These are phyloP conservation scores for Cyberlindnera mycetangii DNA, from an alignment of 805 yeast genomes.

Conservation along the genomic window DNA sequence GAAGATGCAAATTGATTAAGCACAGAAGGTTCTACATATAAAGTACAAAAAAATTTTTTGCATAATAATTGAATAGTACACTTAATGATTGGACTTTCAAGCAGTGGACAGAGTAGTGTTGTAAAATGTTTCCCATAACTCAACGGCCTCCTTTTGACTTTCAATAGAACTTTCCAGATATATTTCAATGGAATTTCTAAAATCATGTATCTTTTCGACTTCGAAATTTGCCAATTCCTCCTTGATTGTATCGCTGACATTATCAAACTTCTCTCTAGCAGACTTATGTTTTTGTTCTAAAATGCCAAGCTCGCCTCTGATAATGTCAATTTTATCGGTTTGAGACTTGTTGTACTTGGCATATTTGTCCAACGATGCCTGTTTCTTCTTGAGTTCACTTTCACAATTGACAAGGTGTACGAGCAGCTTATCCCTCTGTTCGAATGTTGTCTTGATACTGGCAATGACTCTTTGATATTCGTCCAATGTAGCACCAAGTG, in stretches of 20 bases:
- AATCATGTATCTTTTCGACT: constrained; percentile 72
- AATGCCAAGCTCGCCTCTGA: constrained; percentile 57
- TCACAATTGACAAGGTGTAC: constrained; percentile 46
- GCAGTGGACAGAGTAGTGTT: constrained; percentile 38
- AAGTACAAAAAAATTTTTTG: not conserved
- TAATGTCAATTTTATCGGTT: constrained; percentile 56
- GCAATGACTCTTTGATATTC: constrained; percentile 79
- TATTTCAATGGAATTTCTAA: constrained; percentile 85
- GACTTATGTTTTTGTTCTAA: constrained; percentile 50
- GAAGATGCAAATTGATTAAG: not conserved
- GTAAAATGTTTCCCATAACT: constrained; percentile 86
- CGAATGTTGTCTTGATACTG: constrained; percentile 69
- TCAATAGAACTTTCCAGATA: constrained; percentile 89
- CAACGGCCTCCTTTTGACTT: constrained; percentile 87
- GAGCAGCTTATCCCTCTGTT: constrained; percentile 63
- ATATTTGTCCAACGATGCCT: constrained; percentile 43
- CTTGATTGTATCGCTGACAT: constrained; percentile 62
- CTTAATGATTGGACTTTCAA: not conserved
- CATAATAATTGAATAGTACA: constrained; percentile 5
- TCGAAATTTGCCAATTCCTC: constrained; percentile 67
- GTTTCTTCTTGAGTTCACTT: constrained; percentile 46
- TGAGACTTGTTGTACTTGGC: constrained; percentile 48
- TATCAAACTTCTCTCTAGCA: constrained; percentile 59
- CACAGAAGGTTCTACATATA: not conserved
- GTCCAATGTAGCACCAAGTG: constrained; percentile 82